Conservation (phyloP, 345 rosid genomes). For the Moringa oleifera region DNA sequence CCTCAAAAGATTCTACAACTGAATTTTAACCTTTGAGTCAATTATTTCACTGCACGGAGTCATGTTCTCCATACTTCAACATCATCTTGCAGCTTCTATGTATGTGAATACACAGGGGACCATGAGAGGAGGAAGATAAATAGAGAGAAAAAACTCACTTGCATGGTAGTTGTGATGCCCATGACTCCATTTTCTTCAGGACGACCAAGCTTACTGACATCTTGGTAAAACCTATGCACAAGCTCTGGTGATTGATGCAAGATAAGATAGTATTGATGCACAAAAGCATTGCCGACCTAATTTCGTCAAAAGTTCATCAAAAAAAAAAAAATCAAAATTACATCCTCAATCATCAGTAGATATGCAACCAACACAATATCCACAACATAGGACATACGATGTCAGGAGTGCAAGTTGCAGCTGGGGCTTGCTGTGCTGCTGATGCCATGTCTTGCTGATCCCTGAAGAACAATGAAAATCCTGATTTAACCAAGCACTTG, state of each 20-base stretch:
- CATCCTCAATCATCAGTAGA: neutral
- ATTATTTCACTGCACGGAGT: neutral
- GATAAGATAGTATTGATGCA: conserved; percentile 87
- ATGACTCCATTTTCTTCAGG: conserved; percentile 65
- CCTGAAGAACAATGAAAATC: conserved; percentile 17
- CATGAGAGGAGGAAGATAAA: neutral
- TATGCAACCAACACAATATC: neutral
- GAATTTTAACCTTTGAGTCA: too few relatives aligned
- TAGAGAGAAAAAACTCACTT: conserved; percentile 37
- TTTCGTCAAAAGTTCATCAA: neutral
- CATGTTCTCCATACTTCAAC: neutral
- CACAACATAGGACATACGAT: conserved; percentile 26
- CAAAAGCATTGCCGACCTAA: conserved; percentile 94
- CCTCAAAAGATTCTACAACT: too few relatives aligned
- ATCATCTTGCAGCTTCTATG: neutral
- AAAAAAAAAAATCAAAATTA: conserved; percentile 1
- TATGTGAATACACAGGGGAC: neutral
- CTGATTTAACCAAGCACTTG: too few relatives aligned
- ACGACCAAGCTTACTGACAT: conserved; percentile 86
- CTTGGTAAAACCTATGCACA: conserved; percentile 94
- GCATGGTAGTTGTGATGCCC: conserved; percentile 77
- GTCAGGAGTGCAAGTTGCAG: conserved; percentile 39
- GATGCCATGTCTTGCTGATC: conserved; percentile 38
- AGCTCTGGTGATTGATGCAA: conserved; percentile 84
- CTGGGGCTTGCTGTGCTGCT: conserved; percentile 37